phyloP scores from a whole-genome alignment of 345 rosid species.

The Brassica rapa region DNA sequence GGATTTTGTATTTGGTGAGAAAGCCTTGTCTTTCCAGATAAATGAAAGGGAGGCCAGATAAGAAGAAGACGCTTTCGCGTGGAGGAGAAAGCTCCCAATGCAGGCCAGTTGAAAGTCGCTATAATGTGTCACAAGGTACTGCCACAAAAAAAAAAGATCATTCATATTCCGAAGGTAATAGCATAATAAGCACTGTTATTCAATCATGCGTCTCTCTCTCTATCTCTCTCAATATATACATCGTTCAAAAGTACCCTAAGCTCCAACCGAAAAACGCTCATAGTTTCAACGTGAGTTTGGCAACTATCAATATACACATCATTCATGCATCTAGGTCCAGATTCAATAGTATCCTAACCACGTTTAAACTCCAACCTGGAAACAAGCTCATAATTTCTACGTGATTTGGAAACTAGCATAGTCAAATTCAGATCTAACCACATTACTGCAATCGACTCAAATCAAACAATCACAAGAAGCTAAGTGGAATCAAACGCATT shows the following conservation, averaged over 20 bases:
- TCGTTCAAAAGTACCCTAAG: not conserved
- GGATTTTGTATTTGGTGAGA: slow-evolving; percentile 89
- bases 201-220: slow-evolving; percentile 1
- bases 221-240: not conserved
- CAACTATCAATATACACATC: not conserved
- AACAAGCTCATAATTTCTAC: not conserved
- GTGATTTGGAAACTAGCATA: not conserved
- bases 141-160: slow-evolving; percentile 44
- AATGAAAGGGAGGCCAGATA: slow-evolving; percentile 94
- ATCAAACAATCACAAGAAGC: not conserved
- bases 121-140: slow-evolving; percentile 80
- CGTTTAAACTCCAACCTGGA: not conserved
- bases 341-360: not conserved
- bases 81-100: slow-evolving; percentile 91
- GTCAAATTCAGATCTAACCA: slow-evolving; percentile 31
- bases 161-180: not conserved
- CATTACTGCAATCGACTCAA: not conserved
- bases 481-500: not conserved
- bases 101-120: slow-evolving; percentile 92
- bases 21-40: slow-evolving; percentile 84
- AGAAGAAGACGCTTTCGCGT: slow-evolving; percentile 93
- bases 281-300: not conserved
- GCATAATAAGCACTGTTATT: not conserved
- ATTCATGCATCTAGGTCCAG: not conserved
- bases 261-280: not conserved